Conservation (phyloP, 495 filamentous ascomycete species). For the Neurospora hispaniola region DNA sequence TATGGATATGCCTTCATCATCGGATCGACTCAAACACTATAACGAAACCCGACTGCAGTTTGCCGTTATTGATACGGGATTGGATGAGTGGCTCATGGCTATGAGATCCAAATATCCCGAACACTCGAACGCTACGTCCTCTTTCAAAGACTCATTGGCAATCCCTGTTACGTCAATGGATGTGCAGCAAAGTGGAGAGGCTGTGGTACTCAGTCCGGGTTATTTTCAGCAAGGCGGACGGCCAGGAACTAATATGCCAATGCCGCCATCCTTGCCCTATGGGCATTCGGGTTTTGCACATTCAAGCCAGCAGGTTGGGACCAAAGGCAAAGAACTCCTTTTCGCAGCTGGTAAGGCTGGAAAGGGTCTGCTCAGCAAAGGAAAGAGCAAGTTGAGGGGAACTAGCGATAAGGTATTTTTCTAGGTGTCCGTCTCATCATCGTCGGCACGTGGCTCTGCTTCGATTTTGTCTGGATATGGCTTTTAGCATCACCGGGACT, state of each 20-base stretch:
- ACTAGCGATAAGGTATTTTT: constrained; percentile 76
- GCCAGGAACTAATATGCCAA: constrained; percentile 16
- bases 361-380: constrained; percentile 79
- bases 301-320: constrained; percentile 45
- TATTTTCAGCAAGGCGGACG: constrained; percentile 38
- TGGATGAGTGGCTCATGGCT: constrained; percentile 59
- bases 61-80: constrained; percentile 58
- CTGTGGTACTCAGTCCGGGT: constrained; percentile 26
- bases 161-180: constrained; percentile 23
- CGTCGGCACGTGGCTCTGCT: background rate
- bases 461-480: constrained; percentile 10
- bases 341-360: constrained; percentile 74
- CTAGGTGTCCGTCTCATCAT: constrained; percentile 19
- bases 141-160: constrained; percentile 10
- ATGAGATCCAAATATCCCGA: constrained; percentile 30
- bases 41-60: constrained; percentile 60
- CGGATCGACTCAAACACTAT: constrained; percentile 59
- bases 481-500: background rate
- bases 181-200: constrained; percentile 8
- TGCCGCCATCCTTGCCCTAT: constrained; percentile 15
- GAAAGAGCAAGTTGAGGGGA: constrained; percentile 57
- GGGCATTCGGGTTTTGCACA: constrained; percentile 24
- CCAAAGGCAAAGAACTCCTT: constrained; percentile 75
- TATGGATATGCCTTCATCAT: constrained; percentile 45
- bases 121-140: constrained; percentile 20